Conservation (phyloP, 2,329 filamentous ascomycete species). For the Lanzia echinophila region DNA sequence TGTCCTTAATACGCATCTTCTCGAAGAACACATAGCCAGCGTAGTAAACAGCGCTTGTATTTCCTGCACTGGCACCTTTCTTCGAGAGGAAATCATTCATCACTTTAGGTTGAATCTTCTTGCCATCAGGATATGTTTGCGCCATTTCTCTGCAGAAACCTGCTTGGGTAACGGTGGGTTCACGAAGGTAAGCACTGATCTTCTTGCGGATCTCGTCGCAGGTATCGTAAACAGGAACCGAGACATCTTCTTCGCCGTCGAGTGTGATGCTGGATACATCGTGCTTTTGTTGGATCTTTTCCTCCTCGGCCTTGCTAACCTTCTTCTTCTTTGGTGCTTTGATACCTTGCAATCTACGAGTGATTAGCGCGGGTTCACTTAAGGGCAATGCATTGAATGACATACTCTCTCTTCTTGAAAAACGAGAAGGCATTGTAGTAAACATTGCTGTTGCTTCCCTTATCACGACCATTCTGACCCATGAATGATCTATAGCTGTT, state of each 20-base stretch:
- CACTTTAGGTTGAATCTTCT: conserved; percentile 37
- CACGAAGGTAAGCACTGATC: conserved; percentile 44
- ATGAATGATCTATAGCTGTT: conserved; percentile 41
- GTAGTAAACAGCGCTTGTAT: conserved; percentile 45
- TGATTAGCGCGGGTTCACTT: background rate
- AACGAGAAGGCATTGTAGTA: conserved; percentile 35
- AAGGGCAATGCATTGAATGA: too few species aligned
- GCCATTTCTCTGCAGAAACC: conserved; percentile 44
- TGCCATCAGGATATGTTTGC: conserved; percentile 34
- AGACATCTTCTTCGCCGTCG: conserved; percentile 39
- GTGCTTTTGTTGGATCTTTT: conserved; percentile 19
- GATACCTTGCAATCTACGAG: conserved; percentile 35
- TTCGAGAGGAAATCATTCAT: conserved; percentile 45
- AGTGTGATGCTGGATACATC: conserved; percentile 40
- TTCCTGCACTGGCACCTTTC: conserved; percentile 42
- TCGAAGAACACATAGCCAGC: conserved; percentile 53
- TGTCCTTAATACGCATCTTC: conserved; percentile 46
- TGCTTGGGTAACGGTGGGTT: conserved; percentile 43
- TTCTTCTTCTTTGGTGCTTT: conserved; percentile 30
- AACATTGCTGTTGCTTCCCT: conserved; percentile 31
- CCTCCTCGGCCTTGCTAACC: conserved; percentile 26
- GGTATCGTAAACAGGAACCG: conserved; percentile 47
- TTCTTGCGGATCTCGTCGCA: conserved; percentile 53
- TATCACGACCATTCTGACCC: conserved; percentile 37
- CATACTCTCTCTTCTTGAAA: conserved; percentile 44